Evolutionary conservation across 2,329 filamentous ascomycete genomes (phyloP).

Genomic region (Fulvia fulva): DNA sequence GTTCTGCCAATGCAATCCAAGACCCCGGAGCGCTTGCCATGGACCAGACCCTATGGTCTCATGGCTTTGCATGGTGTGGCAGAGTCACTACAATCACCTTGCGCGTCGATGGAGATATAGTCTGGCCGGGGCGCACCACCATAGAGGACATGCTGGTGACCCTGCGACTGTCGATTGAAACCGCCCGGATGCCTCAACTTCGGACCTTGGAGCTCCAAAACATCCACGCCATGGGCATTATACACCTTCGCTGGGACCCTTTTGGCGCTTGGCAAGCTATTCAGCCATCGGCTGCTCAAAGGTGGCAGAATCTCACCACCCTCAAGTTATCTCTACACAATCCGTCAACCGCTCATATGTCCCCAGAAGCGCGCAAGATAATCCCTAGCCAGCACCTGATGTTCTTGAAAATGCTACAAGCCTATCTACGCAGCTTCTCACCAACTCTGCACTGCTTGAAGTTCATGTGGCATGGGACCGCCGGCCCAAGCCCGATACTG

Average conservation of each 20-base stretch:
- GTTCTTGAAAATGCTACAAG: conserved; percentile 30
- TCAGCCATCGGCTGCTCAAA: neutral
- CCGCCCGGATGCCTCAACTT: conserved; percentile 16
- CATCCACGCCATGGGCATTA: conserved; percentile 30
- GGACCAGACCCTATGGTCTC: conserved; percentile 16
- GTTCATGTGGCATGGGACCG: conserved; percentile 30
- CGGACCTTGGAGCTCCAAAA: conserved; percentile 24
- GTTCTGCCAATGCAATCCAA: neutral
- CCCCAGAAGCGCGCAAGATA: conserved; percentile 8
- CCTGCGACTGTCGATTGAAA: conserved; percentile 29
- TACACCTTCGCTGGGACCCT: conserved; percentile 33
- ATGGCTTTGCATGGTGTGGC: conserved; percentile 21
- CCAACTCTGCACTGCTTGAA: conserved; percentile 25
- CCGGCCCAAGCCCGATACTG: conserved; percentile 30
- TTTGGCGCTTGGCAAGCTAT: conserved; percentile 23
- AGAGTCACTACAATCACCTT: conserved; percentile 22
- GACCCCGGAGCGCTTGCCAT: neutral
- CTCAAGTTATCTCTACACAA: conserved; percentile 30
- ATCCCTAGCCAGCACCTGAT: conserved; percentile 23
- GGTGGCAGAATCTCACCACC: conserved; percentile 27
- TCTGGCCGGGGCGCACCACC: conserved; percentile 28
- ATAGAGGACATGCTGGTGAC: conserved; percentile 26
- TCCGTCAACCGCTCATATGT: conserved; percentile 9
- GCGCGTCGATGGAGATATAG: conserved; percentile 26
- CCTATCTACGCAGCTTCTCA: conserved; percentile 31